Conservation (phyloP, 768 basidiomycete genomes). For the Tricholoma sp. region DNA sequence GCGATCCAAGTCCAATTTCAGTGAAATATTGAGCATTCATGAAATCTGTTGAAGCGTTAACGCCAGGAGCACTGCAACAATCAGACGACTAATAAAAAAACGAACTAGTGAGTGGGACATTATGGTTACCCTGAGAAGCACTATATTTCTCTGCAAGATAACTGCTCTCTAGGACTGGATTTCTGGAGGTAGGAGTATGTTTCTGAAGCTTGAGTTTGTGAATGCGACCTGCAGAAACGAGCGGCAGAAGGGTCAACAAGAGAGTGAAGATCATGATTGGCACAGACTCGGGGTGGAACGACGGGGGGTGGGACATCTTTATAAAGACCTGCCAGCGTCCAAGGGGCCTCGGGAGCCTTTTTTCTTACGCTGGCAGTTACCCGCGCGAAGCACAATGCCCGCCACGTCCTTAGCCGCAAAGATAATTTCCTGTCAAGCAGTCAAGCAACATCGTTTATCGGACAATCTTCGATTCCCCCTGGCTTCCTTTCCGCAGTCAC, state of each 20-base stretch:
- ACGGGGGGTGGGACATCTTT: too few relatives aligned
- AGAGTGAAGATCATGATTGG: conserved; percentile 40
- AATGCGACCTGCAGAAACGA: conserved; percentile 52
- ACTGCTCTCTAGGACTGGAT: conserved; percentile 66
- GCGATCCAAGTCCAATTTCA: conserved; percentile 80
- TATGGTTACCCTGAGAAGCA: conserved; percentile 65
- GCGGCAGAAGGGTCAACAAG: conserved; percentile 40
- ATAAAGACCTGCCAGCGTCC: too few relatives aligned
- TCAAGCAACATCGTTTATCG: too few relatives aligned
- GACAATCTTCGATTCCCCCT: too few relatives aligned
- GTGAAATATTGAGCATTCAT: conserved; percentile 98
- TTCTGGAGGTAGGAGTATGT: conserved; percentile 53
- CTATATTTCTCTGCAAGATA: conserved; percentile 96
- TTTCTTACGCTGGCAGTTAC: too few relatives aligned
- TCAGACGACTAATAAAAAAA: conserved; percentile 11
- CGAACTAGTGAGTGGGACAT: conserved; percentile 86
- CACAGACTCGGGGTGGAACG: too few relatives aligned
- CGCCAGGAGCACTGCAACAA: not conserved
- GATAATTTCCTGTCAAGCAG: too few relatives aligned
- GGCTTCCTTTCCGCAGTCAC: too few relatives aligned
- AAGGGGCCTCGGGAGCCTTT: too few relatives aligned
- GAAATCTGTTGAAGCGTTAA: conserved; percentile 57
- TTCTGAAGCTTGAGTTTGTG: conserved; percentile 91
- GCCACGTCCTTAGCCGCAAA: too few relatives aligned
- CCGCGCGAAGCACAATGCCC: too few relatives aligned